Conservation (phyloP, 192 early-diverging fungal species). For the Umbelopsis sp. region DNA sequence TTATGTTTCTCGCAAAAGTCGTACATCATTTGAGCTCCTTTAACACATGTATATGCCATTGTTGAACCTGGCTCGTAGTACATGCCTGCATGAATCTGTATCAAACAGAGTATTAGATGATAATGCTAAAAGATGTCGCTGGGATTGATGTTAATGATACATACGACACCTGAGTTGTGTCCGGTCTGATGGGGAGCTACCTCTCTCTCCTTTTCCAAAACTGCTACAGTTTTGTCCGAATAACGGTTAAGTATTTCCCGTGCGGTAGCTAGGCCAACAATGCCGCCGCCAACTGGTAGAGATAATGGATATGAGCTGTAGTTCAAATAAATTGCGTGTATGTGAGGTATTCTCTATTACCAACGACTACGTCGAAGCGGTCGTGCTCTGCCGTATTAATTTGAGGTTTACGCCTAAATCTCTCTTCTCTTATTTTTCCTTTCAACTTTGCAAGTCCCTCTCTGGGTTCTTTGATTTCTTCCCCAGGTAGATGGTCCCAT, state of each 20-base stretch:
- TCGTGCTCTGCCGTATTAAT: slow-evolving; percentile 22
- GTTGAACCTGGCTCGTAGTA: slow-evolving; percentile 37
- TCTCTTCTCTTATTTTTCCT: slow-evolving; percentile 29
- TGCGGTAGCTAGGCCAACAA: slow-evolving; percentile 42
- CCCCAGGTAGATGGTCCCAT: slow-evolving; percentile 31
- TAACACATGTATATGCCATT: slow-evolving; percentile 46
- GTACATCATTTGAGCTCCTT: slow-evolving; percentile 55
- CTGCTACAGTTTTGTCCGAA: slow-evolving; percentile 30
- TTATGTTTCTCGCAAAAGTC: slow-evolving; percentile 42
- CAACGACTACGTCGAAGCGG: slow-evolving; percentile 38
- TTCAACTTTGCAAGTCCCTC: slow-evolving; percentile 29
- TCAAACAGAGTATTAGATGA: not conserved
- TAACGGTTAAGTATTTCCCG: slow-evolving; percentile 34
- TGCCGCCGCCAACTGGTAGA: slow-evolving; percentile 40
- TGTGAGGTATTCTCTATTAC: slow-evolving; percentile 13
- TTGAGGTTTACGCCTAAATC: slow-evolving; percentile 20
- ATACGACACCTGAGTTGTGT: slow-evolving; percentile 38
- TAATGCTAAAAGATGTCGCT: not conserved
- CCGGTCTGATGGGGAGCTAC: slow-evolving; percentile 40
- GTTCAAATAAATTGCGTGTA: not conserved
- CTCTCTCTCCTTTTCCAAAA: slow-evolving; percentile 40
- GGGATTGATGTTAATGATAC: not conserved
- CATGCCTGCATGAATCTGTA: slow-evolving; percentile 36
- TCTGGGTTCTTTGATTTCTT: slow-evolving; percentile 17
- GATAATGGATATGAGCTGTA: not conserved